phyloP scores from a whole-genome alignment of 768 basidiomycete genomes.

The Zangia roseola region DNA sequence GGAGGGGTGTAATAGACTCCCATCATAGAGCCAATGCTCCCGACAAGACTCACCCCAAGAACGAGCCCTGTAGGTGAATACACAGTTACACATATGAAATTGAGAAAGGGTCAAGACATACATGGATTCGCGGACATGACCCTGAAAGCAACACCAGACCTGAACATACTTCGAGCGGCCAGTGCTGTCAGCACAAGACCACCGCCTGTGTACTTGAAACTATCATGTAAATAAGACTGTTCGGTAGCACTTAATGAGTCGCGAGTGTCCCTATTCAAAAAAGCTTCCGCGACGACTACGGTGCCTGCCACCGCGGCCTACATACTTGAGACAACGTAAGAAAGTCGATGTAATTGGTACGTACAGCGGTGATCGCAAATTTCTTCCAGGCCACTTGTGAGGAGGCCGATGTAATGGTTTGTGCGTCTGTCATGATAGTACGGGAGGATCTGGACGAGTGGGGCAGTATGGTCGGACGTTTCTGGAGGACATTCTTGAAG shows the following conservation, averaged over 20 bases:
- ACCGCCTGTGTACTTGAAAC: constrained; percentile 81
- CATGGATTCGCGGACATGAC: constrained; percentile 86
- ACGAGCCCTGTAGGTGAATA: constrained; percentile 65
- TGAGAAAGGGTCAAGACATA: constrained; percentile 29
- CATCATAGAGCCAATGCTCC: constrained; percentile 84
- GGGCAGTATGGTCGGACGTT: constrained; percentile 22
- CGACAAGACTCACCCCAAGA: constrained; percentile 75
- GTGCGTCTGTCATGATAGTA: constrained; percentile 49
- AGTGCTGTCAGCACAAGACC: constrained; percentile 76
- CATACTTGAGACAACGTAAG: constrained; percentile 1
- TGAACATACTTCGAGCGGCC: constrained; percentile 78
- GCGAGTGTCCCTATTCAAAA: constrained; percentile 78
- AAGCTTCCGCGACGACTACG: constrained; percentile 57
- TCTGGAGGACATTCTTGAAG: constrained; percentile 29
- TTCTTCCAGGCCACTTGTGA: constrained; percentile 47
- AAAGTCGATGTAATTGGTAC: constrained; percentile 4
- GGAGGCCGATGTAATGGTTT: constrained; percentile 35
- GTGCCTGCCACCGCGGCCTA: constrained; percentile 75
- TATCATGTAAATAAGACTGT: constrained; percentile 68
- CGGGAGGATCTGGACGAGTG: constrained; percentile 36
- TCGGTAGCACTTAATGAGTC: constrained; percentile 62
- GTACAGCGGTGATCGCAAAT: constrained; percentile 54
- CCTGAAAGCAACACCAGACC: constrained; percentile 61
- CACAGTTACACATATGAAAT: neutral
- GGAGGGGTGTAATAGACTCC: constrained; percentile 77